phyloP scores from a whole-genome alignment of 352 stramenopile genomes.

The Globisporangium acanthophoron region DNA sequence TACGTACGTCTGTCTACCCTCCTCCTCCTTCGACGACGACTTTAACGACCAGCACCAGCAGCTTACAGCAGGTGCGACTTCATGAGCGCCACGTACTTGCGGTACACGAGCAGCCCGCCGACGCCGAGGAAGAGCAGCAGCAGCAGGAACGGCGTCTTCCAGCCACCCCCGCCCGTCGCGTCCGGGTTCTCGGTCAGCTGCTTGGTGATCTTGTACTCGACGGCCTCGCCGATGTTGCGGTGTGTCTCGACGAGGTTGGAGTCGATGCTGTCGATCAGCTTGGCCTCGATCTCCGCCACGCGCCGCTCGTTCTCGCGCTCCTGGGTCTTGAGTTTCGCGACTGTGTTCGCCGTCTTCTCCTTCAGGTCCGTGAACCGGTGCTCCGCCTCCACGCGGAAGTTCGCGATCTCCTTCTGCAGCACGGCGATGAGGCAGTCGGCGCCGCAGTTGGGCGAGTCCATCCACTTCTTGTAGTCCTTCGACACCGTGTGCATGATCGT shows the following conservation, averaged over 20 bases:
- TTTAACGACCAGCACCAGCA: background rate
- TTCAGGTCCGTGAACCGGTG: conserved; percentile 81
- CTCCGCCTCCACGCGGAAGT: conserved; percentile 78
- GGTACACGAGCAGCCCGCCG: conserved; percentile 54
- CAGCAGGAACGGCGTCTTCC: conserved; percentile 78
- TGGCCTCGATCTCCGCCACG: conserved; percentile 64
- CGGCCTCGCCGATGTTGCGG: conserved; percentile 41
- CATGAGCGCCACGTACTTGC: conserved; percentile 83
- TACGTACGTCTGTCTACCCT: too few relatives aligned
- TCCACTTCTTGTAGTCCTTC: conserved; percentile 82
- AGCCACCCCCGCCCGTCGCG: conserved; percentile 43
- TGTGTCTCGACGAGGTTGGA: conserved; percentile 54
- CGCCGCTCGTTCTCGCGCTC: conserved; percentile 73
- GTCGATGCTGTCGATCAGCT: conserved; percentile 59
- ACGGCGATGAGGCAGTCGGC: conserved; percentile 73
- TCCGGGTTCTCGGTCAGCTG: conserved; percentile 67
- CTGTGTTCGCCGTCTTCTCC: conserved; percentile 82
- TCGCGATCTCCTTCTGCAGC: conserved; percentile 71
- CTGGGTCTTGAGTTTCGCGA: conserved; percentile 67
- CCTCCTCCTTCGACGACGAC: too few relatives aligned
- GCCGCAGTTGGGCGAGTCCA: conserved; percentile 73
- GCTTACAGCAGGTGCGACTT: conserved; percentile 84
- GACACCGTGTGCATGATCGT: conserved; percentile 75
- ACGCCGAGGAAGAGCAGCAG: conserved; percentile 51
- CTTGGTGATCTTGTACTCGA: conserved; percentile 78